phyloP scores from a whole-genome alignment of 2,329 filamentous ascomycete genomes.

The Fusarium austroafricanum region DNA sequence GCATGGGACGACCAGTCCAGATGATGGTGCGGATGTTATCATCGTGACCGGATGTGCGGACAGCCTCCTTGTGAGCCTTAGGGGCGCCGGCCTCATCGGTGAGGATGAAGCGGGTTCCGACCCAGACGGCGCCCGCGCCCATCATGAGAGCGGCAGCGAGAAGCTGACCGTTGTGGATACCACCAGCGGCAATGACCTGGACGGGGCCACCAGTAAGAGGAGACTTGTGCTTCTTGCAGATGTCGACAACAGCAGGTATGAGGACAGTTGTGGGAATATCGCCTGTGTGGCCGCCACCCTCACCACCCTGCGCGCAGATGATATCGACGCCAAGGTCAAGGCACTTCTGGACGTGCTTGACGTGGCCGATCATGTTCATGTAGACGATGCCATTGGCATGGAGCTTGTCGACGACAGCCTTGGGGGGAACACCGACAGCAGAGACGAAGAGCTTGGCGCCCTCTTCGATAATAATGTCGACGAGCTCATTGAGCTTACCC shows the following conservation, averaged over 20 bases:
- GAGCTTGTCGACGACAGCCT: slow-evolving; percentile 87
- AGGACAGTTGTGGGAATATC: slow-evolving; percentile 92
- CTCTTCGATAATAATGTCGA: slow-evolving; percentile 92
- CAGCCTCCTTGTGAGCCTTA: slow-evolving; percentile 93
- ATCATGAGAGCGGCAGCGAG: slow-evolving; percentile 92
- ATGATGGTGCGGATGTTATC: slow-evolving; percentile 98
- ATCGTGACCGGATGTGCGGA: slow-evolving; percentile 90
- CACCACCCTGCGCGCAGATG: slow-evolving; percentile 98
- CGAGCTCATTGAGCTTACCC: slow-evolving; percentile 91
- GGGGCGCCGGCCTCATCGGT: slow-evolving; percentile 94
- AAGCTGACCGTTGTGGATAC: slow-evolving; percentile 91
- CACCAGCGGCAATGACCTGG: slow-evolving; percentile 92
- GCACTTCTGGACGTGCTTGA: slow-evolving; percentile 98
- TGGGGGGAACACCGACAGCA: slow-evolving; percentile 93
- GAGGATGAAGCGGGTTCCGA: slow-evolving; percentile 95
- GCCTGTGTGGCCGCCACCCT: slow-evolving; percentile 96
- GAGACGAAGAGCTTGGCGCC: slow-evolving; percentile 95
- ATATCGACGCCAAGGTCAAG: slow-evolving; percentile 92
- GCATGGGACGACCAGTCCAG: slow-evolving; percentile 95
- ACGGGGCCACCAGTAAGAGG: slow-evolving; percentile 89
- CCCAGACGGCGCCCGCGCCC: slow-evolving; percentile 92
- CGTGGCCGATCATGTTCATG: slow-evolving; percentile 99
- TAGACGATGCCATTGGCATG: slow-evolving; percentile 90
- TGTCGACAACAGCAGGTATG: slow-evolving; percentile 89
- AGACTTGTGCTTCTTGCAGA: slow-evolving; percentile 83